phyloP scores from a whole-genome alignment of 2,329 filamentous ascomycete species.

The Monosporascus sp. region DNA sequence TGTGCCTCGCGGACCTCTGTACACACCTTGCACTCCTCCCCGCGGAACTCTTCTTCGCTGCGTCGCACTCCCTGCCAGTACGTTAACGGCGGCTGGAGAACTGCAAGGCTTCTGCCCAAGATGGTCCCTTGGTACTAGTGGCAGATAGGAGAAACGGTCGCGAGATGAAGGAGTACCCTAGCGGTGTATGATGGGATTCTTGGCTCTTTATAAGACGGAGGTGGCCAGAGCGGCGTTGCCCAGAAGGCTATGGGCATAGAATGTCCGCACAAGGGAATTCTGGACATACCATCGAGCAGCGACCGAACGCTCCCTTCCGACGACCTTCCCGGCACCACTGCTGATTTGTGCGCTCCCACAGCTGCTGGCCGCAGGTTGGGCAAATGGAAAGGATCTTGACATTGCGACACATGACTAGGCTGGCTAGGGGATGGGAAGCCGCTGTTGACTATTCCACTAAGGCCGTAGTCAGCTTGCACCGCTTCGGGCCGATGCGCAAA shows the following conservation, averaged over 20 bases:
- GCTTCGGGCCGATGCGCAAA: no score
- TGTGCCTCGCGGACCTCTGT: conserved; percentile 4
- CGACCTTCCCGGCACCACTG: conserved; percentile 11
- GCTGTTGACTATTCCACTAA: not conserved
- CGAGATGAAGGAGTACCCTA: no score
- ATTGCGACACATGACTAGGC: conserved; percentile 10
- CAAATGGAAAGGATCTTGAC: conserved; percentile 10
- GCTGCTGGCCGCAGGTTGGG: conserved; percentile 8
- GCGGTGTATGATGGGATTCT: no score
- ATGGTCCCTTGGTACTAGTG: no score
- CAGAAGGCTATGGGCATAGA: no score
- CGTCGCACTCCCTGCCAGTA: conserved; percentile 3
- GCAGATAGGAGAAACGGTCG: no score
- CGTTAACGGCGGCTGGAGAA: not conserved
- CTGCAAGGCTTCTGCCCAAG: no score
- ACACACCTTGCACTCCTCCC: conserved; percentile 12
- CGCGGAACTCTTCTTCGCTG: conserved; percentile 11
- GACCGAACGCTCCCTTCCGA: conserved; percentile 9
- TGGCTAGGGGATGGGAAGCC: not conserved
- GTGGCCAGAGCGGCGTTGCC: no score
- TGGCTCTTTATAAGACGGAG: no score
- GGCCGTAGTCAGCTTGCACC: not conserved
- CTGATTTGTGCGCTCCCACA: conserved; percentile 8
- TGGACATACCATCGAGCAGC: conserved; percentile 2
- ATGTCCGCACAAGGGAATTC: not conserved